phyloP scores from a whole-genome alignment of 129 eudicot genomes.

The Helichrysum umbraculigerum region DNA sequence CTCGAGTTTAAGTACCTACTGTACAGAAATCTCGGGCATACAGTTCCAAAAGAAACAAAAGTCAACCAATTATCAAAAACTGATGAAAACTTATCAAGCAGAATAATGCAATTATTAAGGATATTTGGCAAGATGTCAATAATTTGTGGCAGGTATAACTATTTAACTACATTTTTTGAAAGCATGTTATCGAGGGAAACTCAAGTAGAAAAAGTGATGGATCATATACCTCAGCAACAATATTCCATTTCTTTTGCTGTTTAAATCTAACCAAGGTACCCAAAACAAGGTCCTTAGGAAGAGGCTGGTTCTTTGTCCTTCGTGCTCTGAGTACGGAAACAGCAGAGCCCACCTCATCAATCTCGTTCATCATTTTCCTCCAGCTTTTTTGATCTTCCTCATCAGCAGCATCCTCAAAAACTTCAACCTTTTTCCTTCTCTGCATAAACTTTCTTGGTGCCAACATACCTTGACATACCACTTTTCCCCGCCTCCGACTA shows the following conservation, averaged over 20 bases:
- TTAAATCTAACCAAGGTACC: slow-evolving; percentile 89
- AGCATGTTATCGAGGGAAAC: neutral
- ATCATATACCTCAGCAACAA: slow-evolving; percentile 82
- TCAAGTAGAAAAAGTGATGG: neutral
- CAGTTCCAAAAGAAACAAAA: no score
- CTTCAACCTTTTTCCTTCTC: slow-evolving; percentile 72
- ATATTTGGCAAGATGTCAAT: no score
- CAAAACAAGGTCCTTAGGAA: slow-evolving; percentile 76
- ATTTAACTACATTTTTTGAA: neutral
- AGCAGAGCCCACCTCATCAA: slow-evolving; percentile 80
- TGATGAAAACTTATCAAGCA: no score
- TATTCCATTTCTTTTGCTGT: slow-evolving; percentile 95
- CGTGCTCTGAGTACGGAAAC: slow-evolving; percentile 64
- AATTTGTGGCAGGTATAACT: no score
- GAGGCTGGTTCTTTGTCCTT: slow-evolving; percentile 60
- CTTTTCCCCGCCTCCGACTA: slow-evolving; percentile 46
- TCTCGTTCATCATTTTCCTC: slow-evolving; percentile 87
- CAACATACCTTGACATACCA: slow-evolving; percentile 84
- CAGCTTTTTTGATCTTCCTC: slow-evolving; percentile 88
- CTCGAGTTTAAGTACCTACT: no score
- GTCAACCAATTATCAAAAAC: no score
- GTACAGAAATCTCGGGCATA: no score
- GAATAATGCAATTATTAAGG: no score
- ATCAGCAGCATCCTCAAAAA: slow-evolving; percentile 74
- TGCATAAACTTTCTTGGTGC: slow-evolving; percentile 94